Conservation (phyloP, 1,139 yeast genomes). For the Scheffersomyces stambukii region DNA sequence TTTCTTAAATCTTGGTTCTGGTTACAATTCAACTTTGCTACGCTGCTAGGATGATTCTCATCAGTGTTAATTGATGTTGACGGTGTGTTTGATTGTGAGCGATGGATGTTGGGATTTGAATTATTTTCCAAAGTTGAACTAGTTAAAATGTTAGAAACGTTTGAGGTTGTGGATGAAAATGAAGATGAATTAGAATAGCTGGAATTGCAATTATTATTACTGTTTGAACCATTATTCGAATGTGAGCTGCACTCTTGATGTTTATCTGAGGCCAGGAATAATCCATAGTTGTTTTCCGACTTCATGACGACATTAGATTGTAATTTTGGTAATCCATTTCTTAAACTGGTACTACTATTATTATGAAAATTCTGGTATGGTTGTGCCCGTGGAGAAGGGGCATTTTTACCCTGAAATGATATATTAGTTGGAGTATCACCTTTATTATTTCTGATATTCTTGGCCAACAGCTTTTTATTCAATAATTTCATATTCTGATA, state of each 20-base stretch:
- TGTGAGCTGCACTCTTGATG: too few relatives aligned
- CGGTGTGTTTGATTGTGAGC: slow-evolving; percentile 10
- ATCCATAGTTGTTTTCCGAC: slow-evolving; percentile 7
- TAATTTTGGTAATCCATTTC: slow-evolving; percentile 5
- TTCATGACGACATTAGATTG: slow-evolving; percentile 10
- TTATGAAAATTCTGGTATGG: slow-evolving; percentile 6
- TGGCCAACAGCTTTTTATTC: slow-evolving; percentile 21
- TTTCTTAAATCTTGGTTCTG: slow-evolving; percentile 5
- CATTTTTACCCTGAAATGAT: slow-evolving; percentile 11
- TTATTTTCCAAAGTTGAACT: slow-evolving; percentile 2
- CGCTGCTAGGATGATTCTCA: slow-evolving; percentile 4
- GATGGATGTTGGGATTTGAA: slow-evolving; percentile 4
- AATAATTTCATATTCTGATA: slow-evolving; percentile 19
- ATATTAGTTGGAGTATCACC: slow-evolving; percentile 33
- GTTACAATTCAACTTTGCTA: too few relatives aligned
- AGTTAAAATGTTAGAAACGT: slow-evolving; percentile 5
- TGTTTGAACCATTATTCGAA: too few relatives aligned
- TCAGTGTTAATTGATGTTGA: slow-evolving; percentile 11
- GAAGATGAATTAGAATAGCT: slow-evolving; percentile 9
- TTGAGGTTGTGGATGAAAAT: slow-evolving; percentile 9
- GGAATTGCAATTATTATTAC: too few relatives aligned
- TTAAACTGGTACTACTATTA: slow-evolving; percentile 9
- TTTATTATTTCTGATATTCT: slow-evolving; percentile 23
- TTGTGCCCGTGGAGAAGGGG: slow-evolving; percentile 3
- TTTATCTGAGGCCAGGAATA: too few relatives aligned